These are phyloP conservation scores for Xylariaceae sp. DNA, from an alignment of 2,329 filamentous ascomycete genomes.

Conservation along the genomic window DNA sequence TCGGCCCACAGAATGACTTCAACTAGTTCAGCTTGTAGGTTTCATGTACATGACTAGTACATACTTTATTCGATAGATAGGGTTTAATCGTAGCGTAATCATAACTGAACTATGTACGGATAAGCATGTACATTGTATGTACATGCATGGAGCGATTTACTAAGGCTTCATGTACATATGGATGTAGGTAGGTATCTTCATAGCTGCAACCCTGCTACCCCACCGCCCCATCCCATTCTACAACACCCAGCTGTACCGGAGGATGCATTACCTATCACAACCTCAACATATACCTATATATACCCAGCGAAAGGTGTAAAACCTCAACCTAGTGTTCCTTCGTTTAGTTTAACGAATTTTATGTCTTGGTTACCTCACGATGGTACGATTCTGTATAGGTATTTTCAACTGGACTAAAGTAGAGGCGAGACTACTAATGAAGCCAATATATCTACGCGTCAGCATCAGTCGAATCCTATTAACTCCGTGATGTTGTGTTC, in stretches of 20 bases:
- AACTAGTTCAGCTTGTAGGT: conserved; percentile 10
- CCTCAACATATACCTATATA: no score
- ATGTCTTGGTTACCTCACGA: neutral
- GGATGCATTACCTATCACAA: neutral
- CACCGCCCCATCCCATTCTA: neutral
- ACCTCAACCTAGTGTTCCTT: neutral
- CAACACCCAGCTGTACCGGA: neutral
- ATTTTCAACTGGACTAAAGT: conserved; percentile 1
- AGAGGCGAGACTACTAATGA: conserved; percentile 10
- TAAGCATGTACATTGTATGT: neutral
- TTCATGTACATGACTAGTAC: neutral
- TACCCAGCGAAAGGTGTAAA: neutral
- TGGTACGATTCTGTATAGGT: conserved; percentile 6
- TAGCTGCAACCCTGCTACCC: neutral
- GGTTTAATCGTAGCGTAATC: neutral
- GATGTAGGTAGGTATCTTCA: neutral
- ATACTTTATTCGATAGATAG: no score
- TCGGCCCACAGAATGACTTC: conserved; percentile 15
- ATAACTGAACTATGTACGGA: conserved; percentile 1
- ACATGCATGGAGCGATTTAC: no score
- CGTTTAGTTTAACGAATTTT: neutral
- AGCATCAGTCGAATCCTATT: conserved; percentile 13
- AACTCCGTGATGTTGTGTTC: neutral
- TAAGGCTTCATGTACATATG: neutral
- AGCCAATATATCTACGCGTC: neutral